phyloP scores from a whole-genome alignment of 2,329 filamentous ascomycete genomes.

The Fusarium illudens region DNA sequence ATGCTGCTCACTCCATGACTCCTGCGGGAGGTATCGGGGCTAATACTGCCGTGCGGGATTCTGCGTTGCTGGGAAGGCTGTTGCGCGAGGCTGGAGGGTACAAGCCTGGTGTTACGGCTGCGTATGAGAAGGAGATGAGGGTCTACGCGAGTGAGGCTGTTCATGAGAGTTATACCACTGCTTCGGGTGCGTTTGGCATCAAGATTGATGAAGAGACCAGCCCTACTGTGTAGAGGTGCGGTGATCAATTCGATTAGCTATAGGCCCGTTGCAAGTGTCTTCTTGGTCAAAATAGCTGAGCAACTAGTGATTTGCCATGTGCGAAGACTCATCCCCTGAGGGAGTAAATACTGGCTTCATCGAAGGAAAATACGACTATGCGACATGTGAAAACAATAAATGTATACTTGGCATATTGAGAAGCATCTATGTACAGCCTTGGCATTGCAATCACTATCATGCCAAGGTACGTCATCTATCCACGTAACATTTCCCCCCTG shows the following conservation, averaged over 20 bases:
- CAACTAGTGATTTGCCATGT: accelerated
- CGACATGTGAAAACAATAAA: neutral
- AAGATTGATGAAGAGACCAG: constrained; percentile 54
- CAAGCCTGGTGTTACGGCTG: constrained; percentile 60
- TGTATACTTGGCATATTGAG: neutral
- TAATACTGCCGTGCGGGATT: constrained; percentile 65
- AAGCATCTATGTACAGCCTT: neutral
- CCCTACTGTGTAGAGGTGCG: constrained; percentile 12
- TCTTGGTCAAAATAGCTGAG: neutral
- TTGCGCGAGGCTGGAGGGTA: constrained; percentile 63
- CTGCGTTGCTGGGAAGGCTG: constrained; percentile 62
- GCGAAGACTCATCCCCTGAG: too few relatives aligned
- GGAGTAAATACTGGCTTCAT: neutral
- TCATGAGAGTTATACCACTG: constrained; percentile 59
- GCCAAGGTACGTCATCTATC: neutral
- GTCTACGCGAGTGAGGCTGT: constrained; percentile 67
- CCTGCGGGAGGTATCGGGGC: constrained; percentile 65
- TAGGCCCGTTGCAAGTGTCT: neutral
- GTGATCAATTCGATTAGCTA: neutral
- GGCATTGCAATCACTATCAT: neutral
- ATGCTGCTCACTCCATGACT: constrained; percentile 67
- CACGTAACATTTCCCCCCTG: too few relatives aligned
- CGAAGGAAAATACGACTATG: too few relatives aligned
- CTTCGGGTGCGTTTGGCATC: constrained; percentile 54
- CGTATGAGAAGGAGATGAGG: constrained; percentile 70